phyloP scores from a whole-genome alignment of 495 filamentous ascomycete species.

The Bombardia bombarda region DNA sequence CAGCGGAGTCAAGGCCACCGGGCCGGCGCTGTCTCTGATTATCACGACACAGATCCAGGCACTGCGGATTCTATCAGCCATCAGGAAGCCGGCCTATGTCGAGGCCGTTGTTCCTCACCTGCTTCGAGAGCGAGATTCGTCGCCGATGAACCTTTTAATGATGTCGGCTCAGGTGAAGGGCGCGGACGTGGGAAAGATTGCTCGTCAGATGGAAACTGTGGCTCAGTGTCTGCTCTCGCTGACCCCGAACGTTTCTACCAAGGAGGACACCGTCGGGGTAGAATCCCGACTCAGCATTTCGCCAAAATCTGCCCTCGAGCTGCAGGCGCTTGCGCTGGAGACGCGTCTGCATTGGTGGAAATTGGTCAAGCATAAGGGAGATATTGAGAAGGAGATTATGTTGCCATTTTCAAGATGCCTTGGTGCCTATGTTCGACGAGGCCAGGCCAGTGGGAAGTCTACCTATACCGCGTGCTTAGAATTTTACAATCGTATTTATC shows the following conservation, averaged over 20 bases:
- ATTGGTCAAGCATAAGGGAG: slow-evolving; percentile 57
- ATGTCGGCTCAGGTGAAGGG: slow-evolving; percentile 39
- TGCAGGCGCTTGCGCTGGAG: slow-evolving; percentile 63
- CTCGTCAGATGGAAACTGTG: slow-evolving; percentile 61
- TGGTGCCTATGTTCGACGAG: slow-evolving; percentile 50
- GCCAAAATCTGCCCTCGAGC: slow-evolving; percentile 49
- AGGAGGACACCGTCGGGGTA: slow-evolving; percentile 41
- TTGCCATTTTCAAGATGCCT: slow-evolving; percentile 63
- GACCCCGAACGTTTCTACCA: slow-evolving; percentile 46
- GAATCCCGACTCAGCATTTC: slow-evolving; percentile 45
- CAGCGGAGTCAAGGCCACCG: slow-evolving; percentile 26
- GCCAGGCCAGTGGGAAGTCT: slow-evolving; percentile 28
- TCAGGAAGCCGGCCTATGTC: slow-evolving; percentile 42
- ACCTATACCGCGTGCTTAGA: slow-evolving; percentile 29
- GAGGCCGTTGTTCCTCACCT: slow-evolving; percentile 41
- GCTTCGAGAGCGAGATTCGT: slow-evolving; percentile 40
- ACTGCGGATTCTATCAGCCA: slow-evolving; percentile 38
- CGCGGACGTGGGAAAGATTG: slow-evolving; percentile 48
- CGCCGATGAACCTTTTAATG: slow-evolving; percentile 59
- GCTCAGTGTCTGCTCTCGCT: slow-evolving; percentile 60
- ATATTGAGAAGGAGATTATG: slow-evolving; percentile 61
- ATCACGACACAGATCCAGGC: slow-evolving; percentile 47
- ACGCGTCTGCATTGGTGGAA: slow-evolving; percentile 64
- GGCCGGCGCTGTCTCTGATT: slow-evolving; percentile 35
- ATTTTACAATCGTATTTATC: slow-evolving; percentile 15